These are phyloP conservation scores for Phytophthora sojae DNA, from an alignment of 352 stramenopile genomes.

Conservation along the genomic window DNA sequence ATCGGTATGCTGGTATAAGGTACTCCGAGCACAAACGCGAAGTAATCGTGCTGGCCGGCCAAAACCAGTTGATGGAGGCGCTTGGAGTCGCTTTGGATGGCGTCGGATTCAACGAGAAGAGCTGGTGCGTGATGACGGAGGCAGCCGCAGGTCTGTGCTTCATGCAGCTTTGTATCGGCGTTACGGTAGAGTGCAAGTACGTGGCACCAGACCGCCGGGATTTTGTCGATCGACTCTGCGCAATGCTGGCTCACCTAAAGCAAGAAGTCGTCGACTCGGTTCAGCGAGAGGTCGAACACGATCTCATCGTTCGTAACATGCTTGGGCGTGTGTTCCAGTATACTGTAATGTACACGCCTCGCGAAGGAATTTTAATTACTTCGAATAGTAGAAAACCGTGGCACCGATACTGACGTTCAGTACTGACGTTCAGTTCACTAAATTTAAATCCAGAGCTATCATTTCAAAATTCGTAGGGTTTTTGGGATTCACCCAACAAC, in stretches of 20 bases:
- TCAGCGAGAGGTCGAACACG: background rate
- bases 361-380: no score
- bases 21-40: background rate
- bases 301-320: background rate
- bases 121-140: constrained; percentile 2
- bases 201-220: background rate
- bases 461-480: no score
- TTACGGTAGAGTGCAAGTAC: background rate
- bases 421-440: no score
- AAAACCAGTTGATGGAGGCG: background rate
- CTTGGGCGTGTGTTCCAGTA: no score
- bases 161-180: background rate
- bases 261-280: background rate
- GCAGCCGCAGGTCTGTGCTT: background rate
- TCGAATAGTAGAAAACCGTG: no score
- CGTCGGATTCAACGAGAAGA: background rate
- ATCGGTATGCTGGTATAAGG: background rate
- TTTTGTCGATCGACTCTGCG: background rate
- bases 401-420: no score
- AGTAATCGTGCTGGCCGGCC: background rate
- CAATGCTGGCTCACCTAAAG: constrained; percentile 3
- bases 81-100: background rate
- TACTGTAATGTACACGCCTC: no score
- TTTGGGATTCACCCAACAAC: no score
- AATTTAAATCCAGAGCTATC: no score